These are phyloP conservation scores for Colletotrichum camelliae DNA, from an alignment of 2,329 filamentous ascomycete genomes.

Conservation along the genomic window DNA sequence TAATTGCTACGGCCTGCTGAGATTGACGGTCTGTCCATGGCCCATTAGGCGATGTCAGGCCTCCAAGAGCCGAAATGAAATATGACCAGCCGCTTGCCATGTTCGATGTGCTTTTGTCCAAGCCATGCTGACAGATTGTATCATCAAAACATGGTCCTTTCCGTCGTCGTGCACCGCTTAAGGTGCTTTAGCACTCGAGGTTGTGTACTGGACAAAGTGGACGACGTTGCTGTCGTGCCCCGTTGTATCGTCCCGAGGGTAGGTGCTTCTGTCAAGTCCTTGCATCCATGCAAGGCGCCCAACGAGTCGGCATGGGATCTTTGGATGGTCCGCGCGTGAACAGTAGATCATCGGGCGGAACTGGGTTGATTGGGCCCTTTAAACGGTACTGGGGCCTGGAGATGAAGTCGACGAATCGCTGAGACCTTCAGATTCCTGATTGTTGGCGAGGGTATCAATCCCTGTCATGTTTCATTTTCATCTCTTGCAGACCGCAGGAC, in stretches of 20 bases:
- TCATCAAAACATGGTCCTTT: not conserved
- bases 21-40: not conserved
- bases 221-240: not conserved
- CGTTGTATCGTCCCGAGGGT: conserved; percentile 7
- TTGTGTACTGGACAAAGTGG: not conserved
- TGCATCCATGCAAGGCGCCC: conserved; percentile 14
- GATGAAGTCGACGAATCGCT: not conserved
- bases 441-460: not conserved
- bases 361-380: not conserved
- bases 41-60: not conserved
- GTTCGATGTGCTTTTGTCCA: not conserved
- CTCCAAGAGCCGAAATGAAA: not conserved
- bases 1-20: not conserved
- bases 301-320: conserved; percentile 2
- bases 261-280: conserved; percentile 9
- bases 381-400: not conserved
- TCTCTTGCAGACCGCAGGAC: conserved; percentile 4
- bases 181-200: not conserved
- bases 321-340: conserved; percentile 8
- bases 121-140: not conserved
- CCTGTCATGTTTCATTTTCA: conserved; percentile 21
- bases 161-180: not conserved
- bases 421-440: not conserved
- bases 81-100: not conserved
- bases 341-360: conserved; percentile 8